A percentile compares a stretch with the other conserved stretches of the same genome.
phyloP scores from a whole-genome alignment of 2,329 filamentous ascomycete species.

The Arthrobotrys musiformis region DNA sequence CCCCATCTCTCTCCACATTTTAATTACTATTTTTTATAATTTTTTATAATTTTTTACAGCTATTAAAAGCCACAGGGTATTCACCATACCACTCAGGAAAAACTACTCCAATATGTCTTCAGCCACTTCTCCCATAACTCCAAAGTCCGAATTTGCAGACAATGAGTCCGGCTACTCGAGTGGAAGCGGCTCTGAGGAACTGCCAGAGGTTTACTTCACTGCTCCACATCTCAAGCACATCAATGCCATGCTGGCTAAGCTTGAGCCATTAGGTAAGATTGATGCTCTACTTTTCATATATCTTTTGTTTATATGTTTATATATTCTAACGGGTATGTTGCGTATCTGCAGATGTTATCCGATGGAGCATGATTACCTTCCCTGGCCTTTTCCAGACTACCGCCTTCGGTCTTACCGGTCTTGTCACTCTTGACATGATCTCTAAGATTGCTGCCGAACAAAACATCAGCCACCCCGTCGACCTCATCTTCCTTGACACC shows the following conservation, averaged over 20 bases:
- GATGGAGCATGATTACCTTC: conserved; percentile 90
- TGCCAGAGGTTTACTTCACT: conserved; percentile 85
- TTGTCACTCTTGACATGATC: conserved; percentile 86
- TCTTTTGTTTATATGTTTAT: conserved; percentile 29
- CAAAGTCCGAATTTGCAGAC: conserved; percentile 60
- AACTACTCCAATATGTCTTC: conserved; percentile 30
- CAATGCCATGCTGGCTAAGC: conserved; percentile 86
- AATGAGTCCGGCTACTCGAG: conserved; percentile 87
- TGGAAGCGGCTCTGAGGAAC: conserved; percentile 71
- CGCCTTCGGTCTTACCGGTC: conserved; percentile 81
- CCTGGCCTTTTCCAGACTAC: conserved; percentile 89
- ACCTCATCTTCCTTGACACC: conserved; percentile 84
- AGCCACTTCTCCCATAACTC: conserved; percentile 15
- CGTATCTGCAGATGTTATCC: conserved; percentile 75
- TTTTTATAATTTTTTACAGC: not conserved
- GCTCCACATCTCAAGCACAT: conserved; percentile 88
- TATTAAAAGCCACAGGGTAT: not conserved
- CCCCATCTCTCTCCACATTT: conserved; percentile 15
- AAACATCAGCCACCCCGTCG: conserved; percentile 68
- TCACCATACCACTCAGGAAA: not conserved
- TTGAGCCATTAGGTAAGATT: conserved; percentile 78
- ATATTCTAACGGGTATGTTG: conserved; percentile 14
- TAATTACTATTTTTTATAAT: not conserved
- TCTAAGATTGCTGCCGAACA: conserved; percentile 76
- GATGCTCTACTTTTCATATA: not conserved